Evolutionary conservation across 1,139 yeast species (phyloP).

Genomic region (Taiozyma onychis): DNA sequence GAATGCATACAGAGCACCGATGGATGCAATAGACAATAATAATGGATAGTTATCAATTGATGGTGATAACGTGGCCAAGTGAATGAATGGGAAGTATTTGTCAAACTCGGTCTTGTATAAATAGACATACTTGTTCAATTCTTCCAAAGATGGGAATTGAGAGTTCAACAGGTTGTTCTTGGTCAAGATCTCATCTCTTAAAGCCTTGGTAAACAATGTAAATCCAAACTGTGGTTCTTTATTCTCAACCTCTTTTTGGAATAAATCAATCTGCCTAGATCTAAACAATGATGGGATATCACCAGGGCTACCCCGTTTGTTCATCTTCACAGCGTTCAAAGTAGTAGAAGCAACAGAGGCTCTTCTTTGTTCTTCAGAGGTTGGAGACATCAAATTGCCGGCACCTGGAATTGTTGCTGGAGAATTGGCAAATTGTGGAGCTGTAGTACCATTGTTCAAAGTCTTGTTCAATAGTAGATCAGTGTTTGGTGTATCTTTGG

Average conservation of each 20-base stretch:
- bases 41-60: conserved; percentile 65
- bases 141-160: conserved; percentile 72
- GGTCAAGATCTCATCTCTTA: conserved; percentile 48
- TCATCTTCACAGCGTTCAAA: background rate
- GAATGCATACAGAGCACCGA: conserved; percentile 83
- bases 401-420: background rate
- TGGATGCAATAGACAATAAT: conserved; percentile 76
- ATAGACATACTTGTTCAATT: conserved; percentile 65
- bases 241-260: conserved; percentile 33
- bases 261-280: conserved; percentile 55
- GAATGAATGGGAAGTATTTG: conserved; percentile 79
- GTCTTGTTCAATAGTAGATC: background rate
- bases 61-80: conserved; percentile 60
- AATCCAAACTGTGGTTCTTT: conserved; percentile 12
- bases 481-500: conserved; percentile 6
- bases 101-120: conserved; percentile 72
- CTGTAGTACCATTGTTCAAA: background rate
- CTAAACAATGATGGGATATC: conserved; percentile 52
- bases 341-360: background rate
- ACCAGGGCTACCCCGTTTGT: background rate
- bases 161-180: conserved; percentile 43
- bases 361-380: background rate
- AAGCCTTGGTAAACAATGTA: conserved; percentile 40
- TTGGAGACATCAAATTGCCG: background rate
- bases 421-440: background rate